Evolutionary conservation across 148 eudicot genomes (phyloP), one percentile per base, ranked within the genome.

Genomic region (Rhododendron henanense): DNA sequence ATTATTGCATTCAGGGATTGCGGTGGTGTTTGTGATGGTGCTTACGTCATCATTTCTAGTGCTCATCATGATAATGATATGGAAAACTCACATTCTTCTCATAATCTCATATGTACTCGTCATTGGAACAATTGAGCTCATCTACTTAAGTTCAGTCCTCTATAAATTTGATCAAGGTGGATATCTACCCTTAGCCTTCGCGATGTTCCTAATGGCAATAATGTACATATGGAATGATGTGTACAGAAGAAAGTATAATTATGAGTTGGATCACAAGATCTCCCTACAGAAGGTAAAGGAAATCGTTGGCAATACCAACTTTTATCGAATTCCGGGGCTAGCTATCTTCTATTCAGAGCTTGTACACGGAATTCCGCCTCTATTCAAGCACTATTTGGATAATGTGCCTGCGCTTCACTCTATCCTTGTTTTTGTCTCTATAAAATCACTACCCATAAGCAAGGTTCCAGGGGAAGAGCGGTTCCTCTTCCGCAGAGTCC

Each of bases 301-400:
- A 25, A 80, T 92, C 0, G 81, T 71, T 2, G 39, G 18, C 11
- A 85, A 83, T 7, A 7, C 81, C 0, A 87, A 86, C 80, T 31
- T 91, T 2, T 81, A 83, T 81, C 88, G 89, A 19, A 74, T 92
- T 19, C 91, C 90, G 0, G 93, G 92, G 0, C 61, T 92, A 44
- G 91, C 90, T 1, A 82, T 92, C 33, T 90, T 92, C 55, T 89
- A 92, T 88, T 89, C 93, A 3, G 91, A 91, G 50, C 91, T 91
- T 1, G 91, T 91, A 4, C 91, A 91, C 21, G 93, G 94, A 0
- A 90, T 92, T 14, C 91, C 94, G 5, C 94, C 94, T 7, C 88
- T 92, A 37, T 92, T 92, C 51, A 86, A 88, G 67, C 87, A 88
- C 55, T 92, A 92, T 16, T 77, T 89, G 11, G 88, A 53, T 11